These are phyloP conservation scores for Hemisphaericaspora lyxosophila DNA, from an alignment of 1,139 yeast genomes.

Conservation along the genomic window DNA sequence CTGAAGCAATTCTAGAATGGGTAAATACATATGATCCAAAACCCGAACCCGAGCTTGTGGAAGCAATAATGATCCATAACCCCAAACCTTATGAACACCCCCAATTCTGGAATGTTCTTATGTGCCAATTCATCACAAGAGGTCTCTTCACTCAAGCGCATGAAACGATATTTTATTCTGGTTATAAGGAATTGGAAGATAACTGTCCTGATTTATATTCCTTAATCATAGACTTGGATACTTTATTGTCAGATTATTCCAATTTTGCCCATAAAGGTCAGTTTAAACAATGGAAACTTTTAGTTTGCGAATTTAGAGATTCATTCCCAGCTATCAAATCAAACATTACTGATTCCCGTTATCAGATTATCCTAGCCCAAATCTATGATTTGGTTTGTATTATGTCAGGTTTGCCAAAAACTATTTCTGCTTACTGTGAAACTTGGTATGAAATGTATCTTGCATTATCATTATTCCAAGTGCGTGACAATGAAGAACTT, in stretches of 20 bases:
- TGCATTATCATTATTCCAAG: slow-evolving; percentile 61
- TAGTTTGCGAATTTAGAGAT: slow-evolving; percentile 53
- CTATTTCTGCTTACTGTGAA: slow-evolving; percentile 48
- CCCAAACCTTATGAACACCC: slow-evolving; percentile 54
- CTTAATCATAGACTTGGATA: slow-evolving; percentile 49
- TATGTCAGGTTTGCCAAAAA: slow-evolving; percentile 53
- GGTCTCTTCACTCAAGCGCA: slow-evolving; percentile 62
- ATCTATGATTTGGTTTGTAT: slow-evolving; percentile 44
- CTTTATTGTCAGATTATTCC: slow-evolving; percentile 41
- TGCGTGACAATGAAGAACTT: slow-evolving; percentile 41
- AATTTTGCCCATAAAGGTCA: slow-evolving; percentile 41
- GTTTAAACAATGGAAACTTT: slow-evolving; percentile 51
- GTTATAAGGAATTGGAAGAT: slow-evolving; percentile 37
- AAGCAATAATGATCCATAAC: slow-evolving; percentile 42
- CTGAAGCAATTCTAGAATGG: slow-evolving; percentile 56
- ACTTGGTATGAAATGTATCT: slow-evolving; percentile 74
- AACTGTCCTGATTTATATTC: slow-evolving; percentile 30
- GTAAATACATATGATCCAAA: slow-evolving; percentile 63
- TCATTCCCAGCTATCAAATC: slow-evolving; percentile 25
- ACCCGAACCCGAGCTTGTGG: slow-evolving; percentile 52
- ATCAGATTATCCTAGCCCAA: slow-evolving; percentile 34
- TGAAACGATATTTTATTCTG: slow-evolving; percentile 43
- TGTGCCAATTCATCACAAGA: slow-evolving; percentile 58
- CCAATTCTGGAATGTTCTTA: slow-evolving; percentile 60
- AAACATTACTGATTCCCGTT: slow-evolving; percentile 19